Percentiles rank a stretch among this genome's conserved stretches.
phyloP scores from a whole-genome alignment of 352 stramenopile genomes.

The Phytophthora sansomeana region DNA sequence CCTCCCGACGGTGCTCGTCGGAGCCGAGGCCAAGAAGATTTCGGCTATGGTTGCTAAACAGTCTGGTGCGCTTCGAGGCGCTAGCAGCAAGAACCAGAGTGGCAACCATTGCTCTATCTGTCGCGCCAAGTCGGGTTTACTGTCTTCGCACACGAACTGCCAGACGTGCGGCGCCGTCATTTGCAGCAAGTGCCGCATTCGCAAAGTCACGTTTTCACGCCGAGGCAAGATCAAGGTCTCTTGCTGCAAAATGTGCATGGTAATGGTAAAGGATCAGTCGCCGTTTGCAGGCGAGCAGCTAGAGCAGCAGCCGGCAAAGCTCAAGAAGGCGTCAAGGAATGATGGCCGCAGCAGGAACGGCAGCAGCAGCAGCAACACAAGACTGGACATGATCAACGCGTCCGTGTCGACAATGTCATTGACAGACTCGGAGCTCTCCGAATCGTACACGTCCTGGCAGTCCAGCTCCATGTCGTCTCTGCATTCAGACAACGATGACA shows the following conservation, averaged over 20 bases:
- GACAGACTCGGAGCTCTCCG: conserved; percentile 66
- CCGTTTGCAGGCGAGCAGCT: conserved; percentile 67
- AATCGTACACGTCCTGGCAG: conserved; percentile 63
- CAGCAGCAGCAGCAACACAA: conserved; percentile 31
- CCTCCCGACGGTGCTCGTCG: conserved; percentile 47
- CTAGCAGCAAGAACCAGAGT: conserved; percentile 46
- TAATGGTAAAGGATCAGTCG: conserved; percentile 73
- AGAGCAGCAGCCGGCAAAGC: conserved; percentile 40
- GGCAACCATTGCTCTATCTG: conserved; percentile 71
- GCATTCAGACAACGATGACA: conserved; percentile 65
- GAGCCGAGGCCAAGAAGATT: conserved; percentile 77
- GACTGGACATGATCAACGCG: conserved; percentile 26
- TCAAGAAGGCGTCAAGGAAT: conserved; percentile 27
- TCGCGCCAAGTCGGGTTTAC: conserved; percentile 55
- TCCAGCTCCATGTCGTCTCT: conserved; percentile 63
- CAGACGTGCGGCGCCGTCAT: conserved; percentile 77
- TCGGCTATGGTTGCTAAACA: conserved; percentile 63
- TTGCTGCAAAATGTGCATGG: conserved; percentile 78
- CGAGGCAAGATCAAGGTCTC: conserved; percentile 70
- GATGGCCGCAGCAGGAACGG: conserved; percentile 39
- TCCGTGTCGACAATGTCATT: conserved; percentile 50
- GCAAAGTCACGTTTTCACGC: conserved; percentile 62
- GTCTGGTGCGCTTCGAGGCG: conserved; percentile 30
- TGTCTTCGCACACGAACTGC: conserved; percentile 64
- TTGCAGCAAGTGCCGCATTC: conserved; percentile 78